Evolutionary conservation across 805 yeast species (phyloP).

Genomic region (Candida awuae): DNA sequence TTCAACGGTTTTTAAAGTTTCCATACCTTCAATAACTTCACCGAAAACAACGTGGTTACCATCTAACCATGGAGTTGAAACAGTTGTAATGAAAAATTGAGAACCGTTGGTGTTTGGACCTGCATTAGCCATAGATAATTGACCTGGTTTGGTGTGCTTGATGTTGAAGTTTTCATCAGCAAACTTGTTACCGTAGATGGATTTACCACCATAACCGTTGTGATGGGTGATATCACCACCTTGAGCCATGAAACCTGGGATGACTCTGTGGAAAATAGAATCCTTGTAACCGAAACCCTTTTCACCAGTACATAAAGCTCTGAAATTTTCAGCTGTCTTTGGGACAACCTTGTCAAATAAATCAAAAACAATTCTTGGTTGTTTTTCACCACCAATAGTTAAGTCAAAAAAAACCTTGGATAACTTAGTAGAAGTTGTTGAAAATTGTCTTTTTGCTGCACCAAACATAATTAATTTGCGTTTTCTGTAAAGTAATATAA

Average conservation of each 20-base stretch:
- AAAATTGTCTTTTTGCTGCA: slow-evolving; percentile 38
- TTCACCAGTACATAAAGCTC: slow-evolving; percentile 84
- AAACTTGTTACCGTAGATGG: slow-evolving; percentile 73
- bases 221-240: slow-evolving; percentile 82
- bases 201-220: slow-evolving; percentile 89
- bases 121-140: slow-evolving; percentile 94
- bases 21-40: slow-evolving; percentile 79
- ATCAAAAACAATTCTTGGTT: slow-evolving; percentile 64
- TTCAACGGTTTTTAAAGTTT: slow-evolving; percentile 81
- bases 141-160: slow-evolving; percentile 72
- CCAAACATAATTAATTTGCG: slow-evolving; percentile 3
- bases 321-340: slow-evolving; percentile 93
- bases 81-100: slow-evolving; percentile 93
- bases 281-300: slow-evolving; percentile 84
- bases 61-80: slow-evolving; percentile 79
- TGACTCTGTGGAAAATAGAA: slow-evolving; percentile 91
- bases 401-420: slow-evolving; percentile 53
- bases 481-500: neutral
- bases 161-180: slow-evolving; percentile 67
- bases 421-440: slow-evolving; percentile 36
- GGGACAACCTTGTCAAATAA: slow-evolving; percentile 88
- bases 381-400: slow-evolving; percentile 44
- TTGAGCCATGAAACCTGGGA: slow-evolving; percentile 94
- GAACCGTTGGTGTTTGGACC: slow-evolving; percentile 98
- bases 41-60: slow-evolving; percentile 96